Evolutionary conservation across 1,284 basidiomycete genomes (phyloP), one percentile per base, ranked within the genome.

Genomic region (Wallemia hederae): DNA sequence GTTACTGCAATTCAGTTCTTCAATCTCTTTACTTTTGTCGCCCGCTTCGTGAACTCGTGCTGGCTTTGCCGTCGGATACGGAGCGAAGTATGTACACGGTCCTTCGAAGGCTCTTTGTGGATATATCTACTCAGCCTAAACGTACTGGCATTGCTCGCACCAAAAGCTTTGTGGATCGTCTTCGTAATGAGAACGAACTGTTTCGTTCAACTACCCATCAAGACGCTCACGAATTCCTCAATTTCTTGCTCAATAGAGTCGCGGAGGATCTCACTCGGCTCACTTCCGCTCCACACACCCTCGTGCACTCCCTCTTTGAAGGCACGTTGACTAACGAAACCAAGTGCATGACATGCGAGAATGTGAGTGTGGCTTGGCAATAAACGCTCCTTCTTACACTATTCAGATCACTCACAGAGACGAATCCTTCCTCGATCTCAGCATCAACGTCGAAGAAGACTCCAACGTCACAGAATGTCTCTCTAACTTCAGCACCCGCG

Each of bases 371-470:
- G 2, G 22, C 19, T 19, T 33, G 31, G 19, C 19, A 7, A 9
- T 24, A 9, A n/a, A 11, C 9, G 29, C 9, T 55, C 27, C 11
- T 19, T 24, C 59, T 24, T 33, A 58, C 25, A 25, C 27, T 27
- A 24, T 19, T 62, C 24, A 87, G 82, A 81, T 92, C n/a, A 94
- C 91, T 1, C 85, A 87, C 19, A 81, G 94, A 31, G 92, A 97
- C 69, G 92, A 98, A 70, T 81, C 82, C 9, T 98, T 98, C 72
- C 77, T 98, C 60, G 94, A 98, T 73, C 75, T 98, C 25, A 96
- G 90, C 7, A 90, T 98, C 70, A 92, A 98, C 70, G 97, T 98
- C 65, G 89, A 96, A 69, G 87, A 92, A 71, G 92, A 97, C 72
- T 85, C 88, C 1, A 92, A 87, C 63, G 81, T 98, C 60, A 92